Percentiles rank a stretch among this genome's conserved stretches.
These are phyloP conservation scores for Penicillium fimorum DNA, from an alignment of 495 filamentous ascomycete species.

Conservation along the genomic window DNA sequence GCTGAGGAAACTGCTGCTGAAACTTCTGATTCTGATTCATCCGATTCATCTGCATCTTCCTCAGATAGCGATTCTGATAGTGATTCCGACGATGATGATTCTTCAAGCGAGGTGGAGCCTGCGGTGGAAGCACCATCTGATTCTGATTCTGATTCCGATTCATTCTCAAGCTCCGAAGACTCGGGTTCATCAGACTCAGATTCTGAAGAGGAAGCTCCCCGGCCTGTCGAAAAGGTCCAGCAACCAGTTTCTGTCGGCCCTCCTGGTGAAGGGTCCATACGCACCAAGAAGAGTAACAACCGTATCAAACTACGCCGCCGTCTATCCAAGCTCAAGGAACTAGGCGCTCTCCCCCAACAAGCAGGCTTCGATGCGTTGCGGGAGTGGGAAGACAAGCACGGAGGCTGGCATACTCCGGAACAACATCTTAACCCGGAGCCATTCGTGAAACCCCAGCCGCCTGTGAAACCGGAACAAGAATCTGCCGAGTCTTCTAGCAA, in stretches of 20 bases:
- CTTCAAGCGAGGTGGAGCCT: slow-evolving; percentile 17
- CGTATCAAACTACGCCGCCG: slow-evolving; percentile 49
- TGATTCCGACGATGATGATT: slow-evolving; percentile 19
- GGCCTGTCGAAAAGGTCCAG: not conserved
- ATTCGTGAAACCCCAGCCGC: not conserved
- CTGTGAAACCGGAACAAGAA: slow-evolving; percentile 2
- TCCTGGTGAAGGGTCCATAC: slow-evolving; percentile 44
- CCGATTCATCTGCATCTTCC: slow-evolving; percentile 24
- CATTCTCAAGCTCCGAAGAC: slow-evolving; percentile 1
- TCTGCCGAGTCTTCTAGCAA: slow-evolving; percentile 13
- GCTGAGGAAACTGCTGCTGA: not conserved
- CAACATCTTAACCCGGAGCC: not conserved
- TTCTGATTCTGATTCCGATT: not conserved
- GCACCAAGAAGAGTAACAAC: slow-evolving; percentile 55
- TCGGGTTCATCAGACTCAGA: slow-evolving; percentile 14
- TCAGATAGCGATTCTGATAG: slow-evolving; percentile 22
- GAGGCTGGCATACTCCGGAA: slow-evolving; percentile 28
- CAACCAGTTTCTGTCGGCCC: slow-evolving; percentile 19
- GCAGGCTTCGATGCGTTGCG: slow-evolving; percentile 50
- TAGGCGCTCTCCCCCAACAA: slow-evolving; percentile 46
- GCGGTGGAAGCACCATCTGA: not conserved
- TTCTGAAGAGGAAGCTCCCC: slow-evolving; percentile 10
- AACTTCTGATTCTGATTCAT: slow-evolving; percentile 6
- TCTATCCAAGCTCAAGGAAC: slow-evolving; percentile 48
- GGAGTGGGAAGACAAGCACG: slow-evolving; percentile 33